These are phyloP conservation scores for Podila epicladia DNA, from an alignment of 192 early-diverging fungal species.

Conservation along the genomic window DNA sequence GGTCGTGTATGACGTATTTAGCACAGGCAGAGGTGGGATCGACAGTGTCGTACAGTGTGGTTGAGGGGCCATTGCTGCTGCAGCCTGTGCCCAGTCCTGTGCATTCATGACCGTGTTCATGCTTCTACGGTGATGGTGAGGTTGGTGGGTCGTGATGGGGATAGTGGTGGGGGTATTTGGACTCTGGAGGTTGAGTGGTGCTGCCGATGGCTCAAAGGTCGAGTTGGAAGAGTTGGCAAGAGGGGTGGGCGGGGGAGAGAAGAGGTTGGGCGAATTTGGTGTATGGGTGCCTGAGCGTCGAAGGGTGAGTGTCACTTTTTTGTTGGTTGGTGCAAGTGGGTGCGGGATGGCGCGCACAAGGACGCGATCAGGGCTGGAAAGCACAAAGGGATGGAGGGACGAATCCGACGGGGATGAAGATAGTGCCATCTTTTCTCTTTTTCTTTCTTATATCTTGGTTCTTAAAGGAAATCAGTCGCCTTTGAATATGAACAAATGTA, in stretches of 20 bases:
- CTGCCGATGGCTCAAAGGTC: conserved; percentile 11
- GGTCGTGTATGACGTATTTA: too few species aligned
- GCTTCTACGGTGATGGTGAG: not conserved
- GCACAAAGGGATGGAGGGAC: conserved; percentile 28
- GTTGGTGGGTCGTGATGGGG: not conserved
- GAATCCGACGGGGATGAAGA: conserved; percentile 24
- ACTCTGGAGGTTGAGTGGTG: conserved; percentile 22
- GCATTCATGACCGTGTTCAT: too few species aligned
- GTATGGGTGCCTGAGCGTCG: conserved; percentile 8
- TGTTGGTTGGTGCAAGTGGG: conserved; percentile 36
- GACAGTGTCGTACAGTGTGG: not conserved
- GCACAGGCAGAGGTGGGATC: not conserved
- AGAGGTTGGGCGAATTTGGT: not conserved
- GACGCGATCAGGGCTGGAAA: conserved; percentile 36
- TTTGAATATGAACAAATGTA: not conserved
- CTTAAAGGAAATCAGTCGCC: not conserved
- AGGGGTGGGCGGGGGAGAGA: not conserved
- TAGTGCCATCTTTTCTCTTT: conserved; percentile 17
- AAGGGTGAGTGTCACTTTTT: conserved; percentile 46
- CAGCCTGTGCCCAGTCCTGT: not conserved
- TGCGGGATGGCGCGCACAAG: conserved; percentile 39
- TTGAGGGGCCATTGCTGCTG: not conserved
- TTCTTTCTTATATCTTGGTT: not conserved
- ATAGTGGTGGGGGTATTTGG: conserved; percentile 23
- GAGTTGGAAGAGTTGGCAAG: not conserved